Base-by-base conservation (phyloP, 75 land plant species). In the Picea glauca region DNA sequence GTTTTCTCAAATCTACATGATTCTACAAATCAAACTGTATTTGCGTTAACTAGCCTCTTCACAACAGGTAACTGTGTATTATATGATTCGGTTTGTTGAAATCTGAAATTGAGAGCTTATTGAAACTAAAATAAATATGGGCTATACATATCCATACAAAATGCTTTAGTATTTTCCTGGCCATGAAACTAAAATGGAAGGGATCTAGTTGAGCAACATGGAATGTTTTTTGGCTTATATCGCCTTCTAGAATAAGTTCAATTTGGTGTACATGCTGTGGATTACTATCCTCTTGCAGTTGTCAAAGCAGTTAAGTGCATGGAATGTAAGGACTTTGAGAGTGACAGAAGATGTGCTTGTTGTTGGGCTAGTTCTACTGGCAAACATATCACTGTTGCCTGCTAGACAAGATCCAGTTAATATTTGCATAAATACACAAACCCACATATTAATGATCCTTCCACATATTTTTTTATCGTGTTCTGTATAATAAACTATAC, bases 301-400 rank as follows among this genome's bases (percentile, higher is more conserved):
- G 1, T 59, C 83, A 23, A 87, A 91, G 83, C 79, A 81, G 60
- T 79, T 93, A 21, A 82, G 78, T 60, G 87, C 88, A 17, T 72
- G 84, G 59, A 85, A 90, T 79, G 88, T 87, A 80, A 91, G 91
- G 43, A 90, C 88, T 62, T 65, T 90, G 87, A 88, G 87, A 76
- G 89, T 95, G 96, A 80, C 89, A 77, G 91, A 93, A 78, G 98
- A 90, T 83, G 99, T 90, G 77, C 81, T 87, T 1, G 83, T 60
- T 46, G 86, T 93, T 61, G 75, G 90, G 60, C 72, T 95, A 98
- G 99, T 78, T 92, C 93, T 50, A 91, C 90, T 84, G 90, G 84
- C 58, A 95, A 90, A 76, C 88, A 98, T 75, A 78, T 98, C 78
- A 94, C 98, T 75, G 93, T 92, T 84, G 91, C 96, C 77, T 98